These are phyloP conservation scores for Lentinula raphanica DNA, from an alignment of 768 basidiomycete genomes.

Conservation along the genomic window DNA sequence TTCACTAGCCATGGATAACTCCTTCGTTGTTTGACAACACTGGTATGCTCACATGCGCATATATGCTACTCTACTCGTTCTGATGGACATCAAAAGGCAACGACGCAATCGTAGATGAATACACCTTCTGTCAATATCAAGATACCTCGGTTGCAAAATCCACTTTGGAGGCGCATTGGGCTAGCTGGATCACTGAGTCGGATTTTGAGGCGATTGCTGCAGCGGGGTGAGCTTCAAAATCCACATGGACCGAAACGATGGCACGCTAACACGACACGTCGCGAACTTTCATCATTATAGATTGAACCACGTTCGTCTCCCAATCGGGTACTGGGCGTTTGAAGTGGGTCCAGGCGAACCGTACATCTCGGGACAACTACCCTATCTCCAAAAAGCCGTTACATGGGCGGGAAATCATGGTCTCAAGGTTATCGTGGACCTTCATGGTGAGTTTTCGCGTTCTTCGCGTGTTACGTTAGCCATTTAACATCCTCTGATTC, in stretches of 20 bases:
- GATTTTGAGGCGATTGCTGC: slow-evolving; percentile 74
- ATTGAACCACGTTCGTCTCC: slow-evolving; percentile 77
- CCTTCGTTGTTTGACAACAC: slow-evolving; percentile 72
- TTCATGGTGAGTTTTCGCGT: slow-evolving; percentile 39
- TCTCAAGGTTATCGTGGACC: slow-evolving; percentile 78
- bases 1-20: slow-evolving; percentile 66
- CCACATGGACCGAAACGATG: too few species aligned
- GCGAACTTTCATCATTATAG: too few species aligned
- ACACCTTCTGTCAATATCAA: slow-evolving; percentile 68
- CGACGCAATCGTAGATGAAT: slow-evolving; percentile 64
- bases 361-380: slow-evolving; percentile 70
- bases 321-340: slow-evolving; percentile 82
- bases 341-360: slow-evolving; percentile 77
- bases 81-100: slow-evolving; percentile 24
- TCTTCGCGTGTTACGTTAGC: too few species aligned
- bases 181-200: slow-evolving; percentile 77
- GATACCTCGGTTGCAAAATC: slow-evolving; percentile 39
- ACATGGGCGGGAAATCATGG: slow-evolving; percentile 65
- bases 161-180: slow-evolving; percentile 65
- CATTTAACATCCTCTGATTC: slow-evolving; percentile 17
- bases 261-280: too few species aligned
- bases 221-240: slow-evolving; percentile 60
- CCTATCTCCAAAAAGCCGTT: slow-evolving; percentile 65
- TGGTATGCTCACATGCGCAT: slow-evolving; percentile 18
- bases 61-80: not conserved